phyloP scores from a whole-genome alignment of 129 eudicot genomes.

The Chrysanthemum makinoi region DNA sequence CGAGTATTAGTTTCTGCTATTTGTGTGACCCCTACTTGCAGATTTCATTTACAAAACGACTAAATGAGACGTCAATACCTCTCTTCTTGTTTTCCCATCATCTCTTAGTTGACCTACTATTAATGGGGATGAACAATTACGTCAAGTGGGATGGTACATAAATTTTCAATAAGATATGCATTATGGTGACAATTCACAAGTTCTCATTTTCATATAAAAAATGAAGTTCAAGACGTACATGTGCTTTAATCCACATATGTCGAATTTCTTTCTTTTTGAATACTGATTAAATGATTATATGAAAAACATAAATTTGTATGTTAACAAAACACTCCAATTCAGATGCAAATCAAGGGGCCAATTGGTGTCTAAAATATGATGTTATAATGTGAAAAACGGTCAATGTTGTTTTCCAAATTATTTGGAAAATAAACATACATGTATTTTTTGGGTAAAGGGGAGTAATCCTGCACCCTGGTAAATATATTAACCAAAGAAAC shows the following conservation, averaged over 20 bases:
- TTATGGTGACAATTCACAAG: background rate
- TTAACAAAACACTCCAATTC: no score
- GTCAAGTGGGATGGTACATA: background rate
- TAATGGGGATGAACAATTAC: background rate
- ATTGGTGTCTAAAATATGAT: no score
- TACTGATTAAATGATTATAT: no score
- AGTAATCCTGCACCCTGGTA: no score
- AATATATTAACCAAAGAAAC: no score
- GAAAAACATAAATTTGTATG: no score
- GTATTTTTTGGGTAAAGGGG: no score
- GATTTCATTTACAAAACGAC: background rate
- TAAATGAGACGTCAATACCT: background rate
- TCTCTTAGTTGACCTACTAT: constrained; percentile 2
- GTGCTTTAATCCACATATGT: background rate
- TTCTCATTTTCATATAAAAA: background rate
- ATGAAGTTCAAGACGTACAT: background rate
- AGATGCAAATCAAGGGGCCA: no score
- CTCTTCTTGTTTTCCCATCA: background rate
- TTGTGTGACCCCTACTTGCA: constrained; percentile 14
- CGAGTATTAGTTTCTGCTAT: background rate
- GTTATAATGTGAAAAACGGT: no score
- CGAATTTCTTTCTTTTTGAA: no score
- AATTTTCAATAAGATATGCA: background rate
- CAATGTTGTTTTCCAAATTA: no score
- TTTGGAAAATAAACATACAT: no score